Base-by-base conservation (phyloP, 306 rosid genomes). In the Dalbergia cochinchinensis region DNA sequence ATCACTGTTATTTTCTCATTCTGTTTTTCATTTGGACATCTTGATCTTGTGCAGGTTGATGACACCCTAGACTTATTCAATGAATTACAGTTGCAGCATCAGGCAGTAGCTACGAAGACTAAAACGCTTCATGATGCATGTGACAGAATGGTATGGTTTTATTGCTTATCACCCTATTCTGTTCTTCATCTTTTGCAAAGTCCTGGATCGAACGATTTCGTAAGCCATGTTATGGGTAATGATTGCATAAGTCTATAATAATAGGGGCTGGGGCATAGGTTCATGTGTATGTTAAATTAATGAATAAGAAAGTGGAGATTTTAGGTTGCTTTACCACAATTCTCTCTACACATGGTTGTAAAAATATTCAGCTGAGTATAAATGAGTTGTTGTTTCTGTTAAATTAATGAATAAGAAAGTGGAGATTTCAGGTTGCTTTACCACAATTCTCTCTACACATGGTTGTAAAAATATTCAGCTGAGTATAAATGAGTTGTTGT, bases 101-200 rank as follows among this genome's bases (percentile, higher is more conserved):
- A 91, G 76, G 98, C 98, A 39, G 98, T 96, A 31, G 97, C 98
- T 73, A 93, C 94, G 19, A 96, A 93, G 93, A 96, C 99, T 50
- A 93, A 91, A 88, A 96, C 99, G 2, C 98, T 96, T 69, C 99
- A 96, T 74, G 99, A 93, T 85, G 99, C 99, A 7, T 96, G 98
- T 65, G 99, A 96, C 45, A 83, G 96, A 74, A 68, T 96, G 94
- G 99, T 93, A 63, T 58, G 89, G 20, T 78, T 83, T 84, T 78
- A 69, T 79, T 69, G 73, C 73, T 53, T 79, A 35, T 22, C 16
- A 26, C 15, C 69, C 13, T 26, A 74, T 11, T 53, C 47, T 71
- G 20, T 19, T 60, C 69, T 79, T 51, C 55, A 73, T 16, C 78
- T 53, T 63, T 41, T 33, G 39, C 60, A 0, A 71, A 76, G 65